Conservation (phyloP, 352 stramenopile species). For the Pythium scleroteichum region DNA sequence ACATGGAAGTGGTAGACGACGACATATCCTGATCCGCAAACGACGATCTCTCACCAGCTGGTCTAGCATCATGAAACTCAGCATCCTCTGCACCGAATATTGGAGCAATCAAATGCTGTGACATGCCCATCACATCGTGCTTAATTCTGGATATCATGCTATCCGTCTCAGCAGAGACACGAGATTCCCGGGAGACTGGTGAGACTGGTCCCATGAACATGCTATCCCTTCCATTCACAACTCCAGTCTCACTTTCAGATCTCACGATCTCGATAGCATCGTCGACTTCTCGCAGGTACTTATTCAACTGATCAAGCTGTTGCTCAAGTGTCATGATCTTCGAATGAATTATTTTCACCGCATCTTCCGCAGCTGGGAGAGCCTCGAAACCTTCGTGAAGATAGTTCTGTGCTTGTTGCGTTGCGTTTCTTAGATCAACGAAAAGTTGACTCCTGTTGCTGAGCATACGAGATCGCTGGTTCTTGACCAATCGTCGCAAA, state of each 20-base stretch:
- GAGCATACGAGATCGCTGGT: slow-evolving; percentile 77
- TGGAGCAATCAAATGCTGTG: slow-evolving; percentile 70
- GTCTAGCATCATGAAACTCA: slow-evolving; percentile 81
- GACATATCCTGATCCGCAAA: slow-evolving; percentile 54
- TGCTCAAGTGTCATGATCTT: slow-evolving; percentile 81
- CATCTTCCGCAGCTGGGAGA: slow-evolving; percentile 71
- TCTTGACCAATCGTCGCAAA: slow-evolving; percentile 75
- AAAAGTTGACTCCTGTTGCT: slow-evolving; percentile 82
- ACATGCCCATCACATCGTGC: slow-evolving; percentile 67
- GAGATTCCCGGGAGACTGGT: slow-evolving; percentile 10
- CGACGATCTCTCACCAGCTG: slow-evolving; percentile 37
- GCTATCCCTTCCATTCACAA: slow-evolving; percentile 50
- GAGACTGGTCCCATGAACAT: slow-evolving; percentile 46
- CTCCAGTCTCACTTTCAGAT: slow-evolving; percentile 51
- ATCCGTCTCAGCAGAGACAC: slow-evolving; percentile 20
- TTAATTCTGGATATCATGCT: slow-evolving; percentile 62
- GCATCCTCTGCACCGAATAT: slow-evolving; percentile 82
- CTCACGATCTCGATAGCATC: slow-evolving; percentile 68
- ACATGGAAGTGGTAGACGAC: slow-evolving; percentile 56
- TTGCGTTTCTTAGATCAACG: slow-evolving; percentile 80
- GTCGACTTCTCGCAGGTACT: slow-evolving; percentile 74
- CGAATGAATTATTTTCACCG: slow-evolving; percentile 79
- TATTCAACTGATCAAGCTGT: slow-evolving; percentile 62
- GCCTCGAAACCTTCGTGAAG: slow-evolving; percentile 81
- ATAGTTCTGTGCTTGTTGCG: slow-evolving; percentile 82